Evolutionary conservation across 2,329 filamentous ascomycete species (phyloP).

Genomic region (Neonectria neomacrospora): DNA sequence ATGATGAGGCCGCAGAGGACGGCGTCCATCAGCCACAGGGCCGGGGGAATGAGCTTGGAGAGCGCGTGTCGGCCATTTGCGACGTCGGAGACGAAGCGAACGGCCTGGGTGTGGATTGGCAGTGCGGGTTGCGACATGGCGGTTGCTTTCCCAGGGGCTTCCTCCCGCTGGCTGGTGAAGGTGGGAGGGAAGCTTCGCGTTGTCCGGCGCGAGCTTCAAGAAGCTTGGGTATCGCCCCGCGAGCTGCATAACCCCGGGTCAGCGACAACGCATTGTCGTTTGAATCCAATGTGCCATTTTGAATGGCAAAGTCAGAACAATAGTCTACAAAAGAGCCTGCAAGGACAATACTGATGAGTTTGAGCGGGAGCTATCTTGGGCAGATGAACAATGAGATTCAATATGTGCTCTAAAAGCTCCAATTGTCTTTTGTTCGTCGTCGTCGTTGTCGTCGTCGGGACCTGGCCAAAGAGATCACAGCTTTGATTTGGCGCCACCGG

Average conservation of each 20-base stretch:
- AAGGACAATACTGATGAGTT: not conserved
- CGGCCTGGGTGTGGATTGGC: conserved; percentile 42
- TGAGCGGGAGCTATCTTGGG: not conserved
- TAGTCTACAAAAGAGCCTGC: not conserved
- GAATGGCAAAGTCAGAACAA: not conserved
- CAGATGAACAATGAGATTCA: not conserved
- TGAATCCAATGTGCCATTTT: not conserved
- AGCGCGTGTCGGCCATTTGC: conserved; percentile 61
- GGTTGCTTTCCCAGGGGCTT: conserved; percentile 9
- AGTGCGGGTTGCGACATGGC: conserved; percentile 45
- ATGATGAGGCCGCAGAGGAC: conserved; percentile 79
- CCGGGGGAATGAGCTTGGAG: conserved; percentile 63
- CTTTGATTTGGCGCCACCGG: conserved; percentile 43
- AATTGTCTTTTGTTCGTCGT: not conserved
- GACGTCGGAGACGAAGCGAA: conserved; percentile 54
- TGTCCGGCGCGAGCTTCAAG: conserved; percentile 24
- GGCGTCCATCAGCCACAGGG: conserved; percentile 76
- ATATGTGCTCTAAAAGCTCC: not conserved
- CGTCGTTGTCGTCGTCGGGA: too few species aligned
- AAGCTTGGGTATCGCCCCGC: conserved; percentile 37
- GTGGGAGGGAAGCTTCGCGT: conserved; percentile 30
- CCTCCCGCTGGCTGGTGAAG: conserved; percentile 24
- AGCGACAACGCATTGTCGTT: not conserved
- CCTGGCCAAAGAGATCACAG: conserved; percentile 36
- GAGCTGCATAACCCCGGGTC: conserved; percentile 40